Evolutionary conservation across 1,284 basidiomycete genomes (phyloP).

Genomic region (Apiotrichum mycotoxinovorans): DNA sequence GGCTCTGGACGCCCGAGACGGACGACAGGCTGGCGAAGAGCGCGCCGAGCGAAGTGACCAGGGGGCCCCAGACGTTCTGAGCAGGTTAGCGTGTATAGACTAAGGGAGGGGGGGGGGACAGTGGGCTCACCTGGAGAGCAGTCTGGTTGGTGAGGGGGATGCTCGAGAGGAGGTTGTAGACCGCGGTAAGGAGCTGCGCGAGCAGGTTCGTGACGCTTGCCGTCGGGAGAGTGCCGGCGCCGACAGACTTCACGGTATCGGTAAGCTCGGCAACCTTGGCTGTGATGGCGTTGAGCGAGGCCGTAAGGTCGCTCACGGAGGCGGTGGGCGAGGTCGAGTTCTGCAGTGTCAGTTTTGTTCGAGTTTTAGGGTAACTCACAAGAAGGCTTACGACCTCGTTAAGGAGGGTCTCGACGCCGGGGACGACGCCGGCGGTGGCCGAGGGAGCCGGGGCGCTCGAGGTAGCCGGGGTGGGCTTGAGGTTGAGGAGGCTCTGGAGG

Average conservation of each 20-base stretch:
- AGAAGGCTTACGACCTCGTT: background rate
- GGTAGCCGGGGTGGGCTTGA: background rate
- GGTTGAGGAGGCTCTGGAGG: background rate
- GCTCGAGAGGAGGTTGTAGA: background rate
- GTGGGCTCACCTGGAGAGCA: too few species aligned
- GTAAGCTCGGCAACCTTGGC: background rate
- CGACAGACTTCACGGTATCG: background rate
- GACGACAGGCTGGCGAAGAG: too few species aligned
- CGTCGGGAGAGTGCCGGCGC: background rate
- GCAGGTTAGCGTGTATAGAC: too few species aligned
- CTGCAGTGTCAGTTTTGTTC: background rate
- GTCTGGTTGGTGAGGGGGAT: too few species aligned
- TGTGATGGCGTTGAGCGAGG: background rate
- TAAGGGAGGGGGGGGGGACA: too few species aligned
- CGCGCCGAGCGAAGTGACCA: too few species aligned
- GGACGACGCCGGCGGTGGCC: background rate
- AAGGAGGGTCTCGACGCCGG: background rate
- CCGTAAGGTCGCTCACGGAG: background rate
- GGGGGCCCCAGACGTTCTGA: too few species aligned
- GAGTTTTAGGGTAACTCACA: background rate
- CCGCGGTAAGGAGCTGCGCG: too few species aligned
- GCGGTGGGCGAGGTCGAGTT: too few species aligned
- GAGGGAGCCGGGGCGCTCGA: background rate
- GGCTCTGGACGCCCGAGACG: too few species aligned
- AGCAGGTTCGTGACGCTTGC: too few species aligned